phyloP scores from a whole-genome alignment of 768 basidiomycete genomes.

The Cystofilobasidium capitatum region DNA sequence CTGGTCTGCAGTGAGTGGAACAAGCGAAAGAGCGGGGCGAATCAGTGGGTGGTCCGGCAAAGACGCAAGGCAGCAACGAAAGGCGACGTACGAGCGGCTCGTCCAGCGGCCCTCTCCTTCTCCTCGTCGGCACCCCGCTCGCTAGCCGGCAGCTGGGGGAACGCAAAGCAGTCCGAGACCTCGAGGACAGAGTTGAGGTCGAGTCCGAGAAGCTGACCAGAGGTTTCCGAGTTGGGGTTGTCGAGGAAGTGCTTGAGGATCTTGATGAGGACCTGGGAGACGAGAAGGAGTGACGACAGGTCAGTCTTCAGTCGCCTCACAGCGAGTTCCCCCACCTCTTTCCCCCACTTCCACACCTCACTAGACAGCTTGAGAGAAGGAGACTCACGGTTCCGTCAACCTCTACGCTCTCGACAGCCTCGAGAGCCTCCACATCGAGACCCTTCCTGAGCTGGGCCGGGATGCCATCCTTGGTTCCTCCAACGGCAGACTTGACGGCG shows the following conservation, averaged over 20 bases:
- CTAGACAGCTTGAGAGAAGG: neutral
- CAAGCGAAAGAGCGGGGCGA: neutral
- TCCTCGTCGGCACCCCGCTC: constrained; percentile 33
- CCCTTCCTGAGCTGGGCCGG: constrained; percentile 86
- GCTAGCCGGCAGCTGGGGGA: constrained; percentile 36
- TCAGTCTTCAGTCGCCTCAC: neutral
- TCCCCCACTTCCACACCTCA: neutral
- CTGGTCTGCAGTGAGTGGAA: constrained; percentile 40
- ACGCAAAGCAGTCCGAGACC: constrained; percentile 45
- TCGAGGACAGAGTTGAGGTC: constrained; percentile 86
- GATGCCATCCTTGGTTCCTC: constrained; percentile 52
- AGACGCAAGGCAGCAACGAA: neutral
- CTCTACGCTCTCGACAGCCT: constrained; percentile 67
- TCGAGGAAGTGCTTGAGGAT: constrained; percentile 88
- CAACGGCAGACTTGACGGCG: constrained; percentile 49
- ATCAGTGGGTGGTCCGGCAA: constrained; percentile 48
- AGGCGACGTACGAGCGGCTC: constrained; percentile 20
- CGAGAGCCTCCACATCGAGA: constrained; percentile 86
- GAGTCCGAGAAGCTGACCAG: constrained; percentile 79
- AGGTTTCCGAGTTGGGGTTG: constrained; percentile 44
- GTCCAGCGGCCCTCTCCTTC: constrained; percentile 8
- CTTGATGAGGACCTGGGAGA: constrained; percentile 70
- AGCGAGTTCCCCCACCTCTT: neutral
- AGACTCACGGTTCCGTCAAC: constrained; percentile 71
- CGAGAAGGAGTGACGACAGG: neutral